These are phyloP conservation scores for Cyclostephanos tholiformis DNA, from an alignment of 108 stramenopile genomes.

Conservation along the genomic window DNA sequence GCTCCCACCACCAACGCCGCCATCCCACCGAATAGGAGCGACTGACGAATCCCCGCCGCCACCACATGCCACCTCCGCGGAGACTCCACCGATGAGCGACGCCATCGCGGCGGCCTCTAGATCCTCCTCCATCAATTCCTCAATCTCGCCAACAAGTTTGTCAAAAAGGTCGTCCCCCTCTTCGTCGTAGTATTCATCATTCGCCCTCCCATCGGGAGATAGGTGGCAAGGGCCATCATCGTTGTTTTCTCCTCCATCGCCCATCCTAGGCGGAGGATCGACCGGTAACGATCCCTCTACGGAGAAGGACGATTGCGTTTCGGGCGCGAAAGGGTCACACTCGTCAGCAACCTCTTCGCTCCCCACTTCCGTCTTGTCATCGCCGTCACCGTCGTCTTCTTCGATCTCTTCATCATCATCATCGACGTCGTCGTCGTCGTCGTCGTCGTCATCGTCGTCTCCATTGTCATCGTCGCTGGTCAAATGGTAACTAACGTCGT, in stretches of 20 bases:
- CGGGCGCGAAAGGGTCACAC: too few species aligned
- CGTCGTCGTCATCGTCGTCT: constrained; percentile 49
- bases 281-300: background rate
- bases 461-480: constrained; percentile 52
- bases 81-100: constrained; percentile 39
- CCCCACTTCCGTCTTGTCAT: background rate
- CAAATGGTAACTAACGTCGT: constrained; percentile 46
- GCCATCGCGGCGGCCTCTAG: constrained; percentile 76
- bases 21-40: background rate
- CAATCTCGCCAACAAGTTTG: constrained; percentile 52
- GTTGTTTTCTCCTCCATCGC: background rate
- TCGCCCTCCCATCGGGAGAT: background rate
- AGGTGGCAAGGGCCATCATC: background rate
- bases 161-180: constrained; percentile 24
- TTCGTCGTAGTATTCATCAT: background rate
- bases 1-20: constrained; percentile 3
- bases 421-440: constrained; percentile 9
- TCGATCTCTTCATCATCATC: background rate
- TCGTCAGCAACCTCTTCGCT: constrained; percentile 5
- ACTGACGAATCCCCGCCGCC: constrained; percentile 3
- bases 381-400: background rate
- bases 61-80: background rate
- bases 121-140: constrained; percentile 84
- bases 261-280: background rate
- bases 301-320: background rate